Evolutionary conservation across 768 basidiomycete genomes (phyloP).

Genomic region (Favolaschia claudopus): DNA sequence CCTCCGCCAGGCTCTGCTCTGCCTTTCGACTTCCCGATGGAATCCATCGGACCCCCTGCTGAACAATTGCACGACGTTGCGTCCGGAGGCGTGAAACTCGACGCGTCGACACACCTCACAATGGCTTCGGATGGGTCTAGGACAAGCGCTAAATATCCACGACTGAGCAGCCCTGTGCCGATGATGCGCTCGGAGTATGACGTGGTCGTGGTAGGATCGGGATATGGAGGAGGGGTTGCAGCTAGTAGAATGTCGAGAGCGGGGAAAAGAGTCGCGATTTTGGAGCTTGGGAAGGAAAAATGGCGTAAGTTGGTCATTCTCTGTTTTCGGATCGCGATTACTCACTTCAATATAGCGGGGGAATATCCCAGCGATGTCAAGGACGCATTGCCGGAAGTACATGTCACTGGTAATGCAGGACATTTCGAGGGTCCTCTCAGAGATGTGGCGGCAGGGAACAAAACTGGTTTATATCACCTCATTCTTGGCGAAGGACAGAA

Average conservation of each 20-base stretch:
- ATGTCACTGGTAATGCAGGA: constrained; percentile 22
- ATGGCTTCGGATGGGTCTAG: too few species aligned
- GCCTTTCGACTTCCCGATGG: too few species aligned
- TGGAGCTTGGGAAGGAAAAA: constrained; percentile 28
- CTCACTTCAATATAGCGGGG: constrained; percentile 15
- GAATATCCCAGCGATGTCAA: constrained; percentile 24
- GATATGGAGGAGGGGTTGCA: constrained; percentile 29
- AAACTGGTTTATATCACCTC: constrained; percentile 27
- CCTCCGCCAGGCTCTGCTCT: too few species aligned
- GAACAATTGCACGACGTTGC: too few species aligned
- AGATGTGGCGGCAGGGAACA: constrained; percentile 18
- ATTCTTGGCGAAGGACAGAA: constrained; percentile 29
- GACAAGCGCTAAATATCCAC: constrained; percentile 11
- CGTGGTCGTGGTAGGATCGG: constrained; percentile 28
- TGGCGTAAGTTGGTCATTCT: constrained; percentile 22
- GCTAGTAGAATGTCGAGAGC: constrained; percentile 29
- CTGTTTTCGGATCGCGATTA: neutral
- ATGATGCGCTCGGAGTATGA: constrained; percentile 29
- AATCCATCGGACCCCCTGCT: too few species aligned
- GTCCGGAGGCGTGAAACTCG: too few species aligned
- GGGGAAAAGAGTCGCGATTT: constrained; percentile 23
- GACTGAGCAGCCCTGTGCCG: constrained; percentile 24
- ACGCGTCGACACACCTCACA: too few species aligned
- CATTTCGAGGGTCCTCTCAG: constrained; percentile 5
- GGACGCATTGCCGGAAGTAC: constrained; percentile 11